Percentiles rank a stretch among this genome's conserved stretches.
phyloP scores from a whole-genome alignment of 1,284 basidiomycete species.

The Sphaerobolus stellatus region DNA sequence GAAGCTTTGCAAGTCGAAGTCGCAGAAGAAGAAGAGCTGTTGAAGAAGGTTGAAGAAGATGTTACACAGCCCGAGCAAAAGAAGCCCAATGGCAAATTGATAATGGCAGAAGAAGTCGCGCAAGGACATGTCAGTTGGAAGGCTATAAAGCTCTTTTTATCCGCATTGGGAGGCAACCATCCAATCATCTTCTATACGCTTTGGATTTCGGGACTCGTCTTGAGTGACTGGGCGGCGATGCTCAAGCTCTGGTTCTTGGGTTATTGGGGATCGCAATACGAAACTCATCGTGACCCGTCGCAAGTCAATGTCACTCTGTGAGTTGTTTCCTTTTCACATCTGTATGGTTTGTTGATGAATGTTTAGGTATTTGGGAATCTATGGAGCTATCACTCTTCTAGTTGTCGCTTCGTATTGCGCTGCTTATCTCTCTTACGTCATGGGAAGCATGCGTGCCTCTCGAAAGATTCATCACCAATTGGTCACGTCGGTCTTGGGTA shows the following conservation, averaged over 20 bases:
- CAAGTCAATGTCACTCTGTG: constrained; percentile 42
- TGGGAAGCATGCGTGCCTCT: constrained; percentile 43
- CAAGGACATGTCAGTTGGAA: constrained; percentile 54
- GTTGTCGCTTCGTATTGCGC: constrained; percentile 24
- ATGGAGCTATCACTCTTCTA: constrained; percentile 41
- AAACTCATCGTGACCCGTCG: constrained; percentile 24
- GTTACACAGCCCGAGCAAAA: too few species aligned
- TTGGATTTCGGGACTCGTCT: constrained; percentile 27
- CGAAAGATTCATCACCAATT: constrained; percentile 56
- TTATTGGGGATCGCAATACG: constrained; percentile 51
- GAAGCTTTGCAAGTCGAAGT: too few species aligned
- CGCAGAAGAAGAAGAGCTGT: too few species aligned
- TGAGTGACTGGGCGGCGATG: constrained; percentile 24
- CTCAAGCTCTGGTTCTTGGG: constrained; percentile 54
- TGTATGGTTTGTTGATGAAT: constrained; percentile 15
- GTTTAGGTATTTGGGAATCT: constrained; percentile 26
- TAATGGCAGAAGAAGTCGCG: constrained; percentile 59
- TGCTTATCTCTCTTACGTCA: constrained; percentile 3
- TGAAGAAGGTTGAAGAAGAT: too few species aligned
- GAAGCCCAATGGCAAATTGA: constrained; percentile 45
- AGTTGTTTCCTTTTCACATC: constrained; percentile 20
- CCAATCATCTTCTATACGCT: constrained; percentile 34
- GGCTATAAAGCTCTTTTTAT: constrained; percentile 36
- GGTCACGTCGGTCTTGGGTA: constrained; percentile 54
- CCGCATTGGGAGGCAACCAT: constrained; percentile 38